Percentiles rank a stretch among this genome's conserved stretches.
These are phyloP conservation scores for Comarum palustre DNA, from an alignment of 306 rosid genomes.

Conservation along the genomic window DNA sequence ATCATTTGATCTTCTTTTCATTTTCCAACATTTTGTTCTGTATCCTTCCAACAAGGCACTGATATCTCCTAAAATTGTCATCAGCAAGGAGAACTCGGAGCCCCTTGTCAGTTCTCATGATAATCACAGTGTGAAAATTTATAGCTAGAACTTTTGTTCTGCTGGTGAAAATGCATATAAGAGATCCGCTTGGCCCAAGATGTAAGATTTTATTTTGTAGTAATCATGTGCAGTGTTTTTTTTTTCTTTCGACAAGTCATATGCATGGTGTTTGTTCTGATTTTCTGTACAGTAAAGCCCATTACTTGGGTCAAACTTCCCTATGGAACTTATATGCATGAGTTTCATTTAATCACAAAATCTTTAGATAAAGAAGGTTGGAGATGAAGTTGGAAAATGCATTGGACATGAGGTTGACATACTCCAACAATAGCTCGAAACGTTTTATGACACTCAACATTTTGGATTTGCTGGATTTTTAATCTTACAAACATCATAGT, in stretches of 20 bases:
- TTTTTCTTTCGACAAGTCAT: no score
- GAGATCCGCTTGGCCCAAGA: background rate
- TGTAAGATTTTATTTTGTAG: no score
- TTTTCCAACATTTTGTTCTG: constrained; percentile 64
- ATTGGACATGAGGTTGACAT: no score
- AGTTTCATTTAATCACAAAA: no score
- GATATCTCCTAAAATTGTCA: constrained; percentile 16
- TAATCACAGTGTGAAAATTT: constrained; percentile 25
- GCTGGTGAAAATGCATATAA: background rate
- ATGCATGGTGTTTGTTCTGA: background rate
- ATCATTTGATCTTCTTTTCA: constrained; percentile 69
- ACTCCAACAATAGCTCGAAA: no score
- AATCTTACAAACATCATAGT: no score
- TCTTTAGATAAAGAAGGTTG: background rate
- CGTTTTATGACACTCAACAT: no score
- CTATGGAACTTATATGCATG: no score
- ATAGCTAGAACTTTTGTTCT: constrained; percentile 25
- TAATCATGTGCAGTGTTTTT: no score
- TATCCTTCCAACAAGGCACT: constrained; percentile 39
- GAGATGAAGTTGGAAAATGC: no score
- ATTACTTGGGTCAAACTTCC: no score
- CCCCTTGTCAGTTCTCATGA: constrained; percentile 40
- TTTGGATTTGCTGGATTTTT: no score
- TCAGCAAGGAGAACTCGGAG: constrained; percentile 30
- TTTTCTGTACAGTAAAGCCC: background rate